Conservation (phyloP, 768 basidiomycete genomes). For the Podaxis pistillaris region DNA sequence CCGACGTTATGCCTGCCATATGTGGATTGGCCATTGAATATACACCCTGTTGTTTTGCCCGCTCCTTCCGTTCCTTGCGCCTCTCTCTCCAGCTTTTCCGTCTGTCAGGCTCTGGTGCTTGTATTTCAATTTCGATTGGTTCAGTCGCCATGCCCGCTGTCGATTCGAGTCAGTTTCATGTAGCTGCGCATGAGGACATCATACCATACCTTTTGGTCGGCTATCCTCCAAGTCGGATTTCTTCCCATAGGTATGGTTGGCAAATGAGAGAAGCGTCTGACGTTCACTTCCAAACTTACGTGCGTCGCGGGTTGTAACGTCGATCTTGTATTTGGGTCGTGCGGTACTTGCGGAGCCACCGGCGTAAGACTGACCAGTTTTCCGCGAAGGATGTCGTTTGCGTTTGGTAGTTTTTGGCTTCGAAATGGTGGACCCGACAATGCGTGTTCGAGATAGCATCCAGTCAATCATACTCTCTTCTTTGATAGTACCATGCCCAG, state of each 20-base stretch:
- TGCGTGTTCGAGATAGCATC: constrained; percentile 55
- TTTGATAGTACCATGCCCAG: constrained; percentile 26
- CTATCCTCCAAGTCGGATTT: background rate
- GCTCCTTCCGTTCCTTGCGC: constrained; percentile 6
- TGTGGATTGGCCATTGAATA: constrained; percentile 13
- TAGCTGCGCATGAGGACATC: no score
- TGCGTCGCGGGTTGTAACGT: constrained; percentile 39
- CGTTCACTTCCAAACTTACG: constrained; percentile 29
- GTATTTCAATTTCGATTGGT: constrained; percentile 7
- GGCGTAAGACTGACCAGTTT: constrained; percentile 17
- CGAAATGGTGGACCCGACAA: constrained; percentile 20
- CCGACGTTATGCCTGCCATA: constrained; percentile 5
- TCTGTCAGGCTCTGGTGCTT: background rate
- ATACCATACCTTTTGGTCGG: constrained; percentile 2
- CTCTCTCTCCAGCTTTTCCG: constrained; percentile 13
- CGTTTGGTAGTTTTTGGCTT: background rate
- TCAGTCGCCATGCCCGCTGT: constrained; percentile 5
- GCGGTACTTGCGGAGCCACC: background rate
- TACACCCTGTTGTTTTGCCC: constrained; percentile 8
- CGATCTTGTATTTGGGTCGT: constrained; percentile 25
- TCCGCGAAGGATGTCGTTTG: constrained; percentile 11
- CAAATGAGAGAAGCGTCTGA: constrained; percentile 40
- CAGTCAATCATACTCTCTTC: constrained; percentile 62
- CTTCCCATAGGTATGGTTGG: constrained; percentile 11
- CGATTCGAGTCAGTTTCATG: background rate